phyloP scores from a whole-genome alignment of 257 asterid species.

The Solanum chiquidenum region DNA sequence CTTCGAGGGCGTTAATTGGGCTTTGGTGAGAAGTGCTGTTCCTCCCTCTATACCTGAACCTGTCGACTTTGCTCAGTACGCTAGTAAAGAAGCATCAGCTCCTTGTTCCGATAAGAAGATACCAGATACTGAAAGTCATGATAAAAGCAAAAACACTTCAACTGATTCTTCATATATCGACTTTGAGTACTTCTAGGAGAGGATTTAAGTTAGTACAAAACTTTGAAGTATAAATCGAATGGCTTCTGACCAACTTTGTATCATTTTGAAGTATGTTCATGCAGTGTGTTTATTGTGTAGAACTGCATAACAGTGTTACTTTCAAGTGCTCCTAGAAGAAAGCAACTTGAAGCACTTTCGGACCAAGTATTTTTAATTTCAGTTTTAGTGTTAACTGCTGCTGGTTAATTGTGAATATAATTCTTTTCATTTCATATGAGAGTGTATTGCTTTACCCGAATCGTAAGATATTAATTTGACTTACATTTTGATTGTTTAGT shows the following conservation, averaged over 20 bases:
- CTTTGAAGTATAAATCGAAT: background rate
- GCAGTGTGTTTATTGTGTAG: background rate
- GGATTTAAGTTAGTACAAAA: background rate
- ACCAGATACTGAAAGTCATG: conserved; percentile 8
- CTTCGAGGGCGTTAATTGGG: conserved; percentile 38
- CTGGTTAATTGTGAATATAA: background rate
- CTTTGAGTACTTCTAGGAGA: conserved; percentile 27
- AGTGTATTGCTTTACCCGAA: background rate
- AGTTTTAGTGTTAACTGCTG: background rate
- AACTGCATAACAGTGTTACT: background rate
- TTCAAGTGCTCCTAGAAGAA: background rate
- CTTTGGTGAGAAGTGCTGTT: conserved; percentile 18
- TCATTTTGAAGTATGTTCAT: background rate
- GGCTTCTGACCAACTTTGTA: background rate
- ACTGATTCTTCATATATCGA: conserved; percentile 18
- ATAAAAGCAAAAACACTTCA: conserved; percentile 3
- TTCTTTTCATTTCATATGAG: background rate
- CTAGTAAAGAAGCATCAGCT: conserved; percentile 5
- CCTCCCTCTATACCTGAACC: conserved; percentile 31
- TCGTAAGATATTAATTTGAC: background rate
- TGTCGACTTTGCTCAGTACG: conserved; percentile 15
- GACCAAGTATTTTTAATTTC: background rate
- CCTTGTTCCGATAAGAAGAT: conserved; percentile 22
- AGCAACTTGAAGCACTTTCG: background rate
- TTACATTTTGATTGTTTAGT: background rate